Evolutionary conservation across 495 filamentous ascomycete species (phyloP).

Genomic region (Trichoderma erinaceum): DNA sequence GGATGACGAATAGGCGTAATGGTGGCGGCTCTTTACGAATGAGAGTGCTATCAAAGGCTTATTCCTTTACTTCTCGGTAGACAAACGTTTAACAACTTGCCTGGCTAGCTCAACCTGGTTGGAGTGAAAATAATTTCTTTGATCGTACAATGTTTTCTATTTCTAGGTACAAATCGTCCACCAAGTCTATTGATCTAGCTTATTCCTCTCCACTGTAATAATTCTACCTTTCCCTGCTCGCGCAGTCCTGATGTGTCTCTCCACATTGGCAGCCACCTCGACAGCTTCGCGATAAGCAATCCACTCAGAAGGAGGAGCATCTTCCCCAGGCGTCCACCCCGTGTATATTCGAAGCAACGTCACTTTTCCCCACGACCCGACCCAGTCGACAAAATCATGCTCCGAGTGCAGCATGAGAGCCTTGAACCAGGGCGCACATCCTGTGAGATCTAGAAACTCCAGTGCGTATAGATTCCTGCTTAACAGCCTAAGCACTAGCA

Average conservation of each 20-base stretch:
- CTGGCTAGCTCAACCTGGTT: conserved; percentile 7
- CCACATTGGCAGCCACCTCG: conserved; percentile 28
- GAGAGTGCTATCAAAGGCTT: not conserved
- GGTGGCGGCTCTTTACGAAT: too few relatives aligned
- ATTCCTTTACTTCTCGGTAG: not conserved
- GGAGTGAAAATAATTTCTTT: not conserved
- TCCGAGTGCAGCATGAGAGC: conserved; percentile 43
- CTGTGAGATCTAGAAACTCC: conserved; percentile 74
- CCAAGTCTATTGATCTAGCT: conserved; percentile 6
- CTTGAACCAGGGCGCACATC: conserved; percentile 63
- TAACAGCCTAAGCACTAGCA: conserved; percentile 60
- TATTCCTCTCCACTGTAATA: conserved; percentile 35
- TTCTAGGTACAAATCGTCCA: not conserved
- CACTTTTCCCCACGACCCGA: conserved; percentile 41
- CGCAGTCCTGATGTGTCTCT: conserved; percentile 32
- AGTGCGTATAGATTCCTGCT: conserved; percentile 62
- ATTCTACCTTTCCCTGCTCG: conserved; percentile 33
- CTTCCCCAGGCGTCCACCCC: conserved; percentile 27
- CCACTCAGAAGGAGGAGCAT: conserved; percentile 21
- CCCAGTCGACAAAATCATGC: conserved; percentile 38
- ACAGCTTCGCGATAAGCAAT: conserved; percentile 23
- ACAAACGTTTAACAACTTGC: not conserved
- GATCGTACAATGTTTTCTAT: not conserved
- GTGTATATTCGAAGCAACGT: conserved; percentile 31
- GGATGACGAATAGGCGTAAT: not conserved